phyloP scores from a whole-genome alignment of 2,329 filamentous ascomycete species.

The Diaporthe sp. region DNA sequence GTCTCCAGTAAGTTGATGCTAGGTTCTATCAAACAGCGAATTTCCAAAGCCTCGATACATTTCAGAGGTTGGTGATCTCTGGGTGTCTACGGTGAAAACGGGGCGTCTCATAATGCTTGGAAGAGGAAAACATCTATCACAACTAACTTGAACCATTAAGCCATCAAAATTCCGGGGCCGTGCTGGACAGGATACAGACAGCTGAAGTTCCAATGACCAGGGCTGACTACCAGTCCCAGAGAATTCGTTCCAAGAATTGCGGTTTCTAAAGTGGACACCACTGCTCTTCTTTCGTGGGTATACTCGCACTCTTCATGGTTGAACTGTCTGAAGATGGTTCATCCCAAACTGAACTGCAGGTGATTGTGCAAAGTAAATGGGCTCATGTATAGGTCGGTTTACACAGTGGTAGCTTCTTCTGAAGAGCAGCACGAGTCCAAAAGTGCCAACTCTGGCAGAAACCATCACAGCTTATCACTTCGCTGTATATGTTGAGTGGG shows the following conservation, averaged over 20 bases:
- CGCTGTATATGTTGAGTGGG: too few relatives aligned
- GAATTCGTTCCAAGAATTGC: not conserved
- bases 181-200: too few relatives aligned
- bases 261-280: too few relatives aligned
- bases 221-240: too few relatives aligned
- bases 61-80: not conserved
- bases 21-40: not conserved
- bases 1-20: not conserved
- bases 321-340: not conserved
- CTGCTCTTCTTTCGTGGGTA: not conserved
- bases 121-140: not conserved
- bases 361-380: not conserved
- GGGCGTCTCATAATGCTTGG: not conserved
- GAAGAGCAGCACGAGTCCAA: not conserved
- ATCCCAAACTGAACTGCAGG: too few relatives aligned
- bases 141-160: not conserved
- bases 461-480: not conserved
- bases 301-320: not conserved
- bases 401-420: not conserved
- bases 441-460: too few relatives aligned
- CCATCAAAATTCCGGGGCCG: too few relatives aligned
- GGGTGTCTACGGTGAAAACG: not conserved
- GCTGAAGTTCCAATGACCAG: too few relatives aligned
- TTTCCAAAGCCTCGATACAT: not conserved
- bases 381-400: not conserved